A percentile compares a stretch with the other conserved stretches of the same genome.
Conservation (phyloP, 1,284 basidiomycete species). For the Cutaneotrichosporon mucoides region DNA sequence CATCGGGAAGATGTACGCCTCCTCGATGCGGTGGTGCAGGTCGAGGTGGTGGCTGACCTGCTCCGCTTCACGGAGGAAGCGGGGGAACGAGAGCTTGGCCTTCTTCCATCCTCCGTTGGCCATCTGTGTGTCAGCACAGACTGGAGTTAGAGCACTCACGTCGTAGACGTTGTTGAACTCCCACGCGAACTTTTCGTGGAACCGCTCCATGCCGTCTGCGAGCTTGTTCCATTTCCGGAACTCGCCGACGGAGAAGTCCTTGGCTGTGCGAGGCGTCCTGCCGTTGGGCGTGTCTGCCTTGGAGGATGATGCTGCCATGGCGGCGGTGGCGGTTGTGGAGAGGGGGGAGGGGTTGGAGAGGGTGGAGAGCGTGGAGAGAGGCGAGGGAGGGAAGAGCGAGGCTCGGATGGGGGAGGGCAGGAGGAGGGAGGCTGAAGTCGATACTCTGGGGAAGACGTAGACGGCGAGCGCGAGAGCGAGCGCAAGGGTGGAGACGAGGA, state of each 20-base stretch:
- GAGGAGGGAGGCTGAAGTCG: too few species aligned
- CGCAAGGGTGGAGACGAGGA: too few species aligned
- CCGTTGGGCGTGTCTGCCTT: too few species aligned
- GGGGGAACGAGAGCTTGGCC: slow-evolving; percentile 51
- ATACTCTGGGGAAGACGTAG: too few species aligned
- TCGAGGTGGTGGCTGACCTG: slow-evolving; percentile 57
- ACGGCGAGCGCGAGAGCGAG: too few species aligned
- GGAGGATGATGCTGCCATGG: too few species aligned
- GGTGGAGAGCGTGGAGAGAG: too few species aligned
- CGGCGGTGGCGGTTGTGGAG: too few species aligned
- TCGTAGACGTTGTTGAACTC: slow-evolving; percentile 41
- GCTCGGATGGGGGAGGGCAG: too few species aligned
- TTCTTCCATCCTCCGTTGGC: slow-evolving; percentile 56
- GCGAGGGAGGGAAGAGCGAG: too few species aligned
- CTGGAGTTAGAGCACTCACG: slow-evolving; percentile 19
- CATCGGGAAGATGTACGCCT: slow-evolving; percentile 60
- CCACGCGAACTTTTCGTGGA: slow-evolving; percentile 42
- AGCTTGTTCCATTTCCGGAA: slow-evolving; percentile 24
- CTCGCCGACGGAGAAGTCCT: background rate
- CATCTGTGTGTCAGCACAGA: slow-evolving; percentile 37
- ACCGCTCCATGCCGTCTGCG: slow-evolving; percentile 42
- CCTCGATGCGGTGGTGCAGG: slow-evolving; percentile 61
- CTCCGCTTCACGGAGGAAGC: slow-evolving; percentile 53
- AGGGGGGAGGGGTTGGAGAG: too few species aligned
- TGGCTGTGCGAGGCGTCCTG: background rate